These are phyloP conservation scores for Melaleuca quinquenervia DNA, from an alignment of 345 rosid species.

Conservation along the genomic window DNA sequence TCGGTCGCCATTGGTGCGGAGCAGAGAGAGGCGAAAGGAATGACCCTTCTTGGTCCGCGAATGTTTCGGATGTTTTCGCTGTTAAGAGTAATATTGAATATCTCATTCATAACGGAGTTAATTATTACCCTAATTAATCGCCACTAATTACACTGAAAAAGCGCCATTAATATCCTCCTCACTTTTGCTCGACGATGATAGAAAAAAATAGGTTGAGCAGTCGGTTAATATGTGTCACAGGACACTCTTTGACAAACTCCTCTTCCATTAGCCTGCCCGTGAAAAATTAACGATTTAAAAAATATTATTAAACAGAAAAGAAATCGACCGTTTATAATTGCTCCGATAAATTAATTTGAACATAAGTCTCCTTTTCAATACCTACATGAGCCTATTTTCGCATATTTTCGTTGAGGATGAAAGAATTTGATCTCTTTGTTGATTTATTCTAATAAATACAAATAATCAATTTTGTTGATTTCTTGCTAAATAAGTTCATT, in stretches of 20 bases:
- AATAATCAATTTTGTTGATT: not conserved
- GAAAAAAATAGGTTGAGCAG: not conserved
- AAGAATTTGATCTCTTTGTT: too few species aligned
- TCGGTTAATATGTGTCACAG: not conserved
- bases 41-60: not conserved
- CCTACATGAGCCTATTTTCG: accelerated
- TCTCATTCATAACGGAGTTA: not conserved
- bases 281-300: too few species aligned
- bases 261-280: too few species aligned
- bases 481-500: accelerated
- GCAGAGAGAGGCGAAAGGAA: not conserved
- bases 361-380: not conserved
- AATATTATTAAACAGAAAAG: not conserved
- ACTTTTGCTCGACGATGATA: not conserved
- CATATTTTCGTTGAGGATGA: not conserved
- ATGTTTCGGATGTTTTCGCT: not conserved
- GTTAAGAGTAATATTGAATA: too few species aligned
- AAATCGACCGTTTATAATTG: accelerated
- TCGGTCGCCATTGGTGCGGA: not conserved
- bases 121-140: not conserved
- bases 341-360: accelerated
- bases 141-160: not conserved
- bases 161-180: not conserved
- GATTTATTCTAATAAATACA: not conserved
- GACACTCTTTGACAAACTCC: not conserved